Evolutionary conservation across 208 protist genomes (phyloP), one percentile per base, ranked within the genome.

Genomic region (Acanthamoeba lenticulata): DNA sequence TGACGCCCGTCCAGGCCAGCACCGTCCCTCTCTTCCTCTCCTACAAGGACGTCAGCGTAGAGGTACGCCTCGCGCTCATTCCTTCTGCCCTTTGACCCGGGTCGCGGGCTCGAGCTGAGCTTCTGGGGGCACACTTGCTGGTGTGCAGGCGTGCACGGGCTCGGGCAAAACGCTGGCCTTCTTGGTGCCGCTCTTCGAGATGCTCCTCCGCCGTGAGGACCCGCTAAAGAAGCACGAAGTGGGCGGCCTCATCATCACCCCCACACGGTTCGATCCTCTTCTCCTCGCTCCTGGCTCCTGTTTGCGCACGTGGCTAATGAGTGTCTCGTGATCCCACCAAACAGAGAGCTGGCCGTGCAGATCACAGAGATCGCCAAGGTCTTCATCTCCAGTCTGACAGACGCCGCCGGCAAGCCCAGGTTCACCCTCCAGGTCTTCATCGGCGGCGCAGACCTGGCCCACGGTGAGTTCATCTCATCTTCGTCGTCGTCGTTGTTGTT

Each of bases 121-220:
- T 52, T 52, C 9, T 19, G 45, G 5, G 15, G 17, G 40, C 11
- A 42, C 17, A 24, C n/a, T 6, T 92, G 55, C 13, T 60, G 13
- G 4, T 40, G 83, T 2, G 27, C 77, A 96, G 85, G 96, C 96
- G 9, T 96, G 93, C 65, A 97, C 96, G 36, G 96, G 96, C 11
- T 91, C 79, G 38, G 97, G 97, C 34, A 98, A 98, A 74, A 98
- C 97, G 45, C 91, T 98, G 27, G 91, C 97, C n/a, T 98, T 97
- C 81, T 21, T 98, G 7, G 60, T 98, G 4, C 97, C 97, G 21
- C 44, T 97, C 0, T 83, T 97, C 42, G 97, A 98, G 90, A 95
- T 97, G 27, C 89, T 98, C 9, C 83, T 94, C 34, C 91, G 94
- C 11, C 36, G 92, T 11, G 94, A 95, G 32, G 94, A 81, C 0